Base-by-base conservation (phyloP, 495 filamentous ascomycete genomes). In the Astrothelium subdiscretum region DNA sequence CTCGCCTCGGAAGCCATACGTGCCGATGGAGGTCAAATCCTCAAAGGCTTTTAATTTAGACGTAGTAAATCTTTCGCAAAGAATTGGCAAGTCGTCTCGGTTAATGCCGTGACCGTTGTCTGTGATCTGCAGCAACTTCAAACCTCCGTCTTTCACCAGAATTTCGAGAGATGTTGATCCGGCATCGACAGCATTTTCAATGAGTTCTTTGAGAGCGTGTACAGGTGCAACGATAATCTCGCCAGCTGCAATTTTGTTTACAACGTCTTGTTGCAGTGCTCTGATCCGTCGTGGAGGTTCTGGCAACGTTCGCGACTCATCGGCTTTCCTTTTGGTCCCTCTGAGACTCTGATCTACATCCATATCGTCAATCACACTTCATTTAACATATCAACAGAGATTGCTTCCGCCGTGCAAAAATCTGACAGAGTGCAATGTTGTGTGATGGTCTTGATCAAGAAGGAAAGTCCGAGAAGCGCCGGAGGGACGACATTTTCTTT, bases 201-300 rank as follows among this genome's bases (percentile, higher is more conserved):
- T 95, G 54, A 99, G 77, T 73, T 99, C 95, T 76, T 99, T 99
- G 32, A 99, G 75, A 22, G 95, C 95, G 71, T 99, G 90, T 63
- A 97, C 91, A 26, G 95, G 95, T 12, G 95, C 94, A 59, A 97
- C 91, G 59, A 99, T 97, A 64, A 97, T 99, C 71, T 99, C 95
- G 18, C 95, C 95, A n/a, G 95, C 95, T 8, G 95, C 95, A 67
- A 99, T 99, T 76, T 97, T 97, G 77, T 97, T 97, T 62, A 97
- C 90, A 43, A 99, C 95, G 79, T 96, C 91, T 69, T 89, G 87
- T 71, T 96, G 88, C 20, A 99, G 83, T 31, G 91, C 87, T 89
- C 96, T 85, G 70, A 92, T 92, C 42, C 86, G 81, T 63, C 85
- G 87, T 15, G 86, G 85, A 57, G 78, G 78, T 32, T 73, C 66